Percentiles rank a stretch among this genome's conserved stretches.
phyloP scores from a whole-genome alignment of 495 filamentous ascomycete species.

The Chaetomium fimeti region DNA sequence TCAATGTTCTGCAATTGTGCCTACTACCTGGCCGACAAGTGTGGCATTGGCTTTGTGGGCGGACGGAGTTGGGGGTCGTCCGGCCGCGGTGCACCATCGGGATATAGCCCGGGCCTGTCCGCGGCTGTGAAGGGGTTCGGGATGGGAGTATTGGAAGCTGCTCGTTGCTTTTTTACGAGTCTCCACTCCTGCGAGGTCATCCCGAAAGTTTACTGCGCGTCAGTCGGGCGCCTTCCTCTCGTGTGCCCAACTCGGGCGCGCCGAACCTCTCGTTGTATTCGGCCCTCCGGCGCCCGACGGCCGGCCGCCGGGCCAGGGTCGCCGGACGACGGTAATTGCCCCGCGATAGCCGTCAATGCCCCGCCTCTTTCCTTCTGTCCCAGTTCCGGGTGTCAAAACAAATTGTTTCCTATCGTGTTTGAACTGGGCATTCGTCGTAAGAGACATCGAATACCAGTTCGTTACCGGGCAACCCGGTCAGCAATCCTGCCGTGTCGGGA shows the following conservation, averaged over 20 bases:
- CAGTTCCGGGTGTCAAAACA: background rate
- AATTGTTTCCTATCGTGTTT: background rate
- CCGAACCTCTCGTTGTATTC: background rate
- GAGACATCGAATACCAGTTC: background rate
- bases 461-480: background rate
- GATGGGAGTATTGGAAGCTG: background rate
- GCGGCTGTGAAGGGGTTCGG: no score
- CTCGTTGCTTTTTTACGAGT: background rate
- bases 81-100: constrained; percentile 1
- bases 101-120: background rate
- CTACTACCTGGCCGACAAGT: no score
- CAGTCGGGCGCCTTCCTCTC: background rate
- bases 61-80: constrained; percentile 21
- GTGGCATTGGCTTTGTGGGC: constrained; percentile 2
- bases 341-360: background rate
- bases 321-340: background rate
- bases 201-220: background rate
- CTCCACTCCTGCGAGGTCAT: background rate
- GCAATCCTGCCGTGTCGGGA: background rate
- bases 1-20: background rate
- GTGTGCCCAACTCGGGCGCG: constrained; percentile 11
- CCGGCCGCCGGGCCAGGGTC: background rate
- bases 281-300: constrained; percentile 6
- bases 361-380: background rate
- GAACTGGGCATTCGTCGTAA: background rate